Evolutionary conservation across 306 rosid species (phyloP), one percentile per base, ranked within the genome.

Genomic region (Oxytropis ochrocephala): DNA sequence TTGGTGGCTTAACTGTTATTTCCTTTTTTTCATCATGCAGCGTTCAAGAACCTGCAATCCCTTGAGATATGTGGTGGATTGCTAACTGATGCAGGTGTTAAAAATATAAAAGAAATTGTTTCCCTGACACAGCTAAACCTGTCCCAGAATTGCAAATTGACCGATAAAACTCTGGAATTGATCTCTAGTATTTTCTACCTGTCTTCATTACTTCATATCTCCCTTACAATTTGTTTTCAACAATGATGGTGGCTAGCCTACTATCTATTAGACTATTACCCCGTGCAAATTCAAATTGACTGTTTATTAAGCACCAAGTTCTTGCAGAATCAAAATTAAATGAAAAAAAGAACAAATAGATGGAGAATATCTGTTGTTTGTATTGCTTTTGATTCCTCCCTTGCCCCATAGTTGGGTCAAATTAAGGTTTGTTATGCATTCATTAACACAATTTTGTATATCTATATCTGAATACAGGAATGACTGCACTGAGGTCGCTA

Each of bases 1-100:
- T 74, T 64, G 42, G 29, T 18, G 41, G 60, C 58, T 70, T 43
- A 54, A 35, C 41, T 72, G 11, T 30, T 57, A 16, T 38, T 46
- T 71, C 64, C 65, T 69, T 5, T 42, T 61, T 12, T 51, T 41
- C 76, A 50, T 79, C 68, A 50, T 67, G 47, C 87, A 94, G 99
- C 87, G 39, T 88, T 94, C 53, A 94, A 88, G 86, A 87, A 84
- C 79, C 84, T 94, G 75, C 91, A 81, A 76, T 91, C 92, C 76
- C 89, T 94, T 41, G 99, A 94, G 86, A 91, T 91, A 72, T 94
- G 99, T 53, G 92, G 97, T 4, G 99, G 99, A 69, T 89, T 90
- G 70, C 67, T 94, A 84, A 94, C 96, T 13, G 99, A 94, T 85
- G 91, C 86, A 5, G 99, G 99, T 29, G 67, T 94, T 6, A 89